These are phyloP conservation scores for Fusarium begoniae DNA, from an alignment of 2,329 filamentous ascomycete genomes.

Conservation along the genomic window DNA sequence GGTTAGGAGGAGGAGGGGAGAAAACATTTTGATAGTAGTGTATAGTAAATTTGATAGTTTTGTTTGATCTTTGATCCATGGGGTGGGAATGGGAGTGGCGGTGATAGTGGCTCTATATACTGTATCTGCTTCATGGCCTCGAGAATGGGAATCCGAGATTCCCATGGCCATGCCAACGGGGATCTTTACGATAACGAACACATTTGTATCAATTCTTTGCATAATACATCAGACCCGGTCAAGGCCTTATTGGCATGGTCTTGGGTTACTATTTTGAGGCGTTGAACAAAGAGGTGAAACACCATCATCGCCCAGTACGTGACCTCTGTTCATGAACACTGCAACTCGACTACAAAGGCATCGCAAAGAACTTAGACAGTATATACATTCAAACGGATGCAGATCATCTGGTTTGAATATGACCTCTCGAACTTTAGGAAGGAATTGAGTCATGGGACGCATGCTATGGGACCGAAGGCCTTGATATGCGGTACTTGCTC, in stretches of 20 bases:
- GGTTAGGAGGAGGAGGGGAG: neutral
- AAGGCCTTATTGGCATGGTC: neutral
- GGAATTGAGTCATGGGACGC: neutral
- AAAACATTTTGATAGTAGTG: neutral
- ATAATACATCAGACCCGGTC: no score
- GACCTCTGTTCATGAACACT: neutral
- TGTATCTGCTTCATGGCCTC: neutral
- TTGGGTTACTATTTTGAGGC: neutral
- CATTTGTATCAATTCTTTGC: neutral
- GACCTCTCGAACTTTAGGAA: neutral
- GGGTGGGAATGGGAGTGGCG: neutral
- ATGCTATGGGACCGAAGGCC: no score
- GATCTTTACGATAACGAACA: neutral
- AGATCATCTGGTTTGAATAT: no score
- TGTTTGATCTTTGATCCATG: neutral
- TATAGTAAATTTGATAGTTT: neutral
- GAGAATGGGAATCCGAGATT: neutral
- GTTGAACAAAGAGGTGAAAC: constrained; percentile 3
- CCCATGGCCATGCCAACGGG: no score
- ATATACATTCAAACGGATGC: fast-evolving
- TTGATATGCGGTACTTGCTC: neutral
- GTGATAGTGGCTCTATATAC: neutral
- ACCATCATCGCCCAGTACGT: neutral
- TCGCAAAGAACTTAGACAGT: neutral
- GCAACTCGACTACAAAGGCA: neutral